Base-by-base conservation (phyloP, 2,329 filamentous ascomycete genomes). In the Periconia sp. region DNA sequence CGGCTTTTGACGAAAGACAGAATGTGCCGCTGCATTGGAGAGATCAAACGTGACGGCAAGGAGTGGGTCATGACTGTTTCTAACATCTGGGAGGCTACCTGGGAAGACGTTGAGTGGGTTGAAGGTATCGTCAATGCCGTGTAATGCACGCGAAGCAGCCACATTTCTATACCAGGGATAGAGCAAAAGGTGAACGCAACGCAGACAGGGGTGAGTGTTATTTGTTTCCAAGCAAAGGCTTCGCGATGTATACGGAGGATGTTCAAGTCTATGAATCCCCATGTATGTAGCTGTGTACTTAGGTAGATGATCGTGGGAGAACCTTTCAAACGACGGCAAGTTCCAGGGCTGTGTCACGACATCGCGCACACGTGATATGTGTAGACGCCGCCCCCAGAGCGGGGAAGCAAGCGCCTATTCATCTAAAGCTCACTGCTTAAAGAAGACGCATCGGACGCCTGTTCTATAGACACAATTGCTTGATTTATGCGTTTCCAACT, bases 71-170 rank as follows among this genome's bases (percentile, higher is more conserved):
- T 81, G 47, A 68, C 74, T 9, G 71, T 85, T 5, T 64, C 80
- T 52, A 82, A 77, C 51, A 77, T 84, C 13, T 80, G 81, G 75
- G 72, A 79, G 54, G 80, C 79, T 2, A 77, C 71, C 31, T 82
- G 78, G 79, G 81, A 82, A 30, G 82, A 84, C 60, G 73, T 84
- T n/a, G 69, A 74, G 11, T 77, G 76, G 73, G 80, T 78, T 3
- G 77, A 78, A 55, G 76, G 74, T 6, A 79, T 83, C 42, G 53
- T 73, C 40, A 57, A 62, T 17, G 52, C 59, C 1, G 42, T 23
- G 19, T 20, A 7, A 20, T 15, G 43, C 15, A 23, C 43, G 15
- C 23, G 6, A 10, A 14, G 43, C 33, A 37, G 15, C 33, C 11
- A n/a, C 33, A 14, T 3, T 13, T 37, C 14, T 37, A 14, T n/a